These are phyloP conservation scores for Davidsoniella eucalypti DNA, from an alignment of 2,329 filamentous ascomycete species.

Conservation along the genomic window DNA sequence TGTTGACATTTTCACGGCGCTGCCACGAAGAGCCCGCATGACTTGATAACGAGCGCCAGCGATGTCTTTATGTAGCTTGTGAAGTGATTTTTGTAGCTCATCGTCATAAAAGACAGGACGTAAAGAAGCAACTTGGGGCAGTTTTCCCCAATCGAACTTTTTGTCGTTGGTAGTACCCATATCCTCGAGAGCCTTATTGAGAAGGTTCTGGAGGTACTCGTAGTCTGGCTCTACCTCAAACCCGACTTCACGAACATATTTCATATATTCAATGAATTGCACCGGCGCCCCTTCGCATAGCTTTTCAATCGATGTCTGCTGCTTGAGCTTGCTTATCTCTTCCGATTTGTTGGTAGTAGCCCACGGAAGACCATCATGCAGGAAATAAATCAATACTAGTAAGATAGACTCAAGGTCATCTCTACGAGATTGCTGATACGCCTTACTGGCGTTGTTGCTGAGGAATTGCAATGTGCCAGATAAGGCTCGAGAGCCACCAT, in stretches of 20 bases:
- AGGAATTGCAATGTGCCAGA: slow-evolving; percentile 11
- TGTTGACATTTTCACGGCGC: background rate
- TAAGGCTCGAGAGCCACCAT: slow-evolving; percentile 4
- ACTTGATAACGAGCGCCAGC: slow-evolving; percentile 5
- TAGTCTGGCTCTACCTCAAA: slow-evolving; percentile 11
- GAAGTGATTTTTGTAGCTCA: background rate
- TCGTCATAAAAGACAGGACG: slow-evolving; percentile 8
- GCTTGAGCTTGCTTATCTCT: slow-evolving; percentile 7
- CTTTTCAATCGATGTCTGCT: slow-evolving; percentile 1
- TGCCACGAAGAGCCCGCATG: slow-evolving; percentile 2
- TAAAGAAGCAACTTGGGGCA: slow-evolving; percentile 3
- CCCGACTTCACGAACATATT: slow-evolving; percentile 6
- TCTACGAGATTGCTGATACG: slow-evolving; percentile 7
- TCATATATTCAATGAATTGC: slow-evolving; percentile 10
- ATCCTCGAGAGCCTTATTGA: slow-evolving; percentile 1
- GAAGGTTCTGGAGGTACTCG: slow-evolving; percentile 7
- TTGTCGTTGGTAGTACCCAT: slow-evolving; percentile 7
- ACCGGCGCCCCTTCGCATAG: slow-evolving; percentile 6
- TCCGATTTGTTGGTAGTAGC: slow-evolving; percentile 3
- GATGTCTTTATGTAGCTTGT: slow-evolving; percentile 6
- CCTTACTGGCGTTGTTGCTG: slow-evolving; percentile 9
- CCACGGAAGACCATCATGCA: slow-evolving; percentile 11
- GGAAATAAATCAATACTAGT: slow-evolving; percentile 9
- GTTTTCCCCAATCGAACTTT: slow-evolving; percentile 8
- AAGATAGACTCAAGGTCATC: slow-evolving; percentile 9